phyloP scores from a whole-genome alignment of 2,329 filamentous ascomycete genomes.

The Aspergillus glaucus region DNA sequence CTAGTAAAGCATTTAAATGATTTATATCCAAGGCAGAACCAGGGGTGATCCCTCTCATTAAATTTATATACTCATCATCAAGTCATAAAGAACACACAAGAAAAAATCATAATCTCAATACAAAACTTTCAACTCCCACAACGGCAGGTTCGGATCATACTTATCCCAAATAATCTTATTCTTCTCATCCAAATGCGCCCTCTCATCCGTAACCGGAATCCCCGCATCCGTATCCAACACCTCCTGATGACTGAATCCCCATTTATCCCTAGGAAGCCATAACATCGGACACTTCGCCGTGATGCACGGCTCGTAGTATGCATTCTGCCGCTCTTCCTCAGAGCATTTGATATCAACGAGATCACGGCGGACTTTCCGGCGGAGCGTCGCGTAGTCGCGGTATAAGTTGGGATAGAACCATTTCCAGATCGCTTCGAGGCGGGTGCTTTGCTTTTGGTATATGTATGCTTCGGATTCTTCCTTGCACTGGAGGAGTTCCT shows the following conservation, averaged over 20 bases:
- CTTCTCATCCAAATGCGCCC: constrained; percentile 63
- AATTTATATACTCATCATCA: not conserved
- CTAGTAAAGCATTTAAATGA: no score
- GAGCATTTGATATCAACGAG: constrained; percentile 56
- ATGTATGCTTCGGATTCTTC: constrained; percentile 21
- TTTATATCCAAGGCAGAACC: no score
- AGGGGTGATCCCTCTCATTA: not conserved
- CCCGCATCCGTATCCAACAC: constrained; percentile 62
- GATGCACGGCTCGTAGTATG: constrained; percentile 69
- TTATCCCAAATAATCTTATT: constrained; percentile 59
- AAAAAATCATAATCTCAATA: constrained; percentile 29
- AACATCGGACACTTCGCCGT: constrained; percentile 57
- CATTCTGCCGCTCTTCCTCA: constrained; percentile 55
- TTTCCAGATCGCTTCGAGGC: constrained; percentile 23
- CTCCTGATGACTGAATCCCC: constrained; percentile 70
- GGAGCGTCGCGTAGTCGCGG: constrained; percentile 66
- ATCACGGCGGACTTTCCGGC: constrained; percentile 59
- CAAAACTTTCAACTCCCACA: constrained; percentile 49
- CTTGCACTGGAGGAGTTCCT: constrained; percentile 41
- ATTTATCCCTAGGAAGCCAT: constrained; percentile 74
- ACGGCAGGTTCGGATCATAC: constrained; percentile 50
- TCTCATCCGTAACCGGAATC: constrained; percentile 75
- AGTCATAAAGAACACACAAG: not conserved
- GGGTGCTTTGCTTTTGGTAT: constrained; percentile 14
- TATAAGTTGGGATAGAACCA: constrained; percentile 67